These are phyloP conservation scores for Wallemia hederae DNA, from an alignment of 1,284 basidiomycete genomes.

Conservation along the genomic window DNA sequence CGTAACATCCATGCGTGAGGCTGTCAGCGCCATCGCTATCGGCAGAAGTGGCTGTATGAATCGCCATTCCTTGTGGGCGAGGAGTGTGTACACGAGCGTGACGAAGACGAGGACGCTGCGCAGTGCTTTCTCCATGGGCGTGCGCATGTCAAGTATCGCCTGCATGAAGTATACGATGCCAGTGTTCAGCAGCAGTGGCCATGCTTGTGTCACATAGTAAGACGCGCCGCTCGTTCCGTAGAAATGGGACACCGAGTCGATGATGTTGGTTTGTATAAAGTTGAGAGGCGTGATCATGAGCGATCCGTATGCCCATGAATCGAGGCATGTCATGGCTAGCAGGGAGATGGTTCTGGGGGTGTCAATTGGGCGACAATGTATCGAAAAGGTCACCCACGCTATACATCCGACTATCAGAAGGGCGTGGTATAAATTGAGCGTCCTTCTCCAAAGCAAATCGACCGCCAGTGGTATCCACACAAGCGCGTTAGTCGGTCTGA, in stretches of 20 bases:
- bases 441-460: constrained; percentile 19
- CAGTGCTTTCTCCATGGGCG: constrained; percentile 12
- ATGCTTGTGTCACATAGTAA: constrained; percentile 60
- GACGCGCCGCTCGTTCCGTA: constrained; percentile 69
- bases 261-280: constrained; percentile 45
- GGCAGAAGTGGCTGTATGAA: constrained; percentile 82
- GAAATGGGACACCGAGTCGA: constrained; percentile 54
- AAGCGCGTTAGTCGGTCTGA: constrained; percentile 60
- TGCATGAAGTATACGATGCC: background rate
- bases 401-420: constrained; percentile 4
- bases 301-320: constrained; percentile 36
- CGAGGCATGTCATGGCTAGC: constrained; percentile 22
- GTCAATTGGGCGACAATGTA: background rate
- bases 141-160: constrained; percentile 13
- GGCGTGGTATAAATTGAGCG: constrained; percentile 13
- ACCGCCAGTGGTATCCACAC: constrained; percentile 47
- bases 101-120: constrained; percentile 22
- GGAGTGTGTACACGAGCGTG: constrained; percentile 36
- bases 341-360: constrained; percentile 18
- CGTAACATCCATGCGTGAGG: background rate
- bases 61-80: constrained; percentile 84
- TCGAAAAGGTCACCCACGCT: constrained; percentile 1
- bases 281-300: constrained; percentile 49
- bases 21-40: constrained; percentile 26
- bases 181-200: constrained; percentile 33